Conservation (phyloP, 1,284 basidiomycete species). For the Rhodotorula sp. region DNA sequence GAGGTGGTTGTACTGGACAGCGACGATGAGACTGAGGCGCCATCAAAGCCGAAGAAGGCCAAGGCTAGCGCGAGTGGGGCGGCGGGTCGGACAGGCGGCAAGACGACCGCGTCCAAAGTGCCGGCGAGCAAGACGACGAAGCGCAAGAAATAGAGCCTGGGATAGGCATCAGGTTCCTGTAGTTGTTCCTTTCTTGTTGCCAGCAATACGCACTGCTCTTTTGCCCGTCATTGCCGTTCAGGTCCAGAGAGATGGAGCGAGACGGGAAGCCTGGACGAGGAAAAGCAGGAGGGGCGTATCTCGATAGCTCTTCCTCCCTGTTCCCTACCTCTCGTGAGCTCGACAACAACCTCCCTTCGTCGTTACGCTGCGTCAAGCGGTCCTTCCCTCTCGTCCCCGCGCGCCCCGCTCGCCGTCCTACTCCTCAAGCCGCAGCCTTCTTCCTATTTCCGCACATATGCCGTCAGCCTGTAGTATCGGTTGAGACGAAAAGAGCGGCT, state of each 20-base stretch:
- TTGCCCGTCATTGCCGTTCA: no score
- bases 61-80: conserved; percentile 1
- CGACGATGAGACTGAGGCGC: conserved; percentile 21
- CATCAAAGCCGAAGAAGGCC: neutral
- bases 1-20: conserved; percentile 30
- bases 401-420: no score
- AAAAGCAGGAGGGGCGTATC: no score
- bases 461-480: no score
- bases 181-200: neutral
- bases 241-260: no score
- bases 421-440: conserved; percentile 1
- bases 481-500: no score
- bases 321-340: no score
- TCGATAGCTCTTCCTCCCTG: no score
- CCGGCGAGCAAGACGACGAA: conserved; percentile 12
- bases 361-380: no score
- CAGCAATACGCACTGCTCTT: neutral
- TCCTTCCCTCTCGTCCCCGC: no score
- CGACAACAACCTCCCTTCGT: no score
- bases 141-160: neutral
- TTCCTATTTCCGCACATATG: neutral
- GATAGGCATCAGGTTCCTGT: neutral
- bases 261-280: no score
- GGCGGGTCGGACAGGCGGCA: neutral
- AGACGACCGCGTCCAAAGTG: conserved; percentile 1